These are phyloP conservation scores for Mycena metata DNA, from an alignment of 768 basidiomycete genomes.

Conservation along the genomic window DNA sequence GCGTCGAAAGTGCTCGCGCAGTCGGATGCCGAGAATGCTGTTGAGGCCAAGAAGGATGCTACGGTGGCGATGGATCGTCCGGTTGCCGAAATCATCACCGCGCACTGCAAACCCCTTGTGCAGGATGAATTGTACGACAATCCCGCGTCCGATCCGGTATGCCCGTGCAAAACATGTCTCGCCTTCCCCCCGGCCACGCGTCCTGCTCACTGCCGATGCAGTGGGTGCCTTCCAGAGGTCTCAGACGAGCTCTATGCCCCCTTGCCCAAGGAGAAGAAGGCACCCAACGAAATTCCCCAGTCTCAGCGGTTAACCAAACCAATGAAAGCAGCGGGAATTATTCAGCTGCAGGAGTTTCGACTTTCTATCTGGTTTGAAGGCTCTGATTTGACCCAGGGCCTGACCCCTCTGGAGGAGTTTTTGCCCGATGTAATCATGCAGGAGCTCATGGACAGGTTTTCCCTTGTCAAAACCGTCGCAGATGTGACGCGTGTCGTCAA, in stretches of 20 bases:
- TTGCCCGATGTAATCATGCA: slow-evolving; percentile 8
- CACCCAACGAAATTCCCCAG: neutral
- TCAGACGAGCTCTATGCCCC: neutral
- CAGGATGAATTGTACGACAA: slow-evolving; percentile 15
- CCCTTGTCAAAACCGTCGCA: neutral
- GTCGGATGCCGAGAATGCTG: no score
- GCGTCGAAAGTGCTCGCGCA: no score
- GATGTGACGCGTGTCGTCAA: neutral
- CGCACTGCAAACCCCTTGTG: slow-evolving; percentile 7
- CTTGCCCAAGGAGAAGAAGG: neutral
- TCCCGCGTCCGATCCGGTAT: neutral
- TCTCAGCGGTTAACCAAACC: slow-evolving; percentile 5
- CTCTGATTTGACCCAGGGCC: neutral
- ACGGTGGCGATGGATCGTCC: no score
- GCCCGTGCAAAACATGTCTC: neutral
- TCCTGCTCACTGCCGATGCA: neutral
- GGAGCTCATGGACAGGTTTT: neutral
- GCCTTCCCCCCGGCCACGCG: neutral
- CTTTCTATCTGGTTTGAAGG: neutral
- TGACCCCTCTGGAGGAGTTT: slow-evolving; percentile 12
- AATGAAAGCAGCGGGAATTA: neutral
- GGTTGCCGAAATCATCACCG: no score
- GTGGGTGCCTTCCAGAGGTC: neutral
- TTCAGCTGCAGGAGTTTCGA: slow-evolving; percentile 5
- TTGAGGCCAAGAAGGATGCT: no score